Evolutionary conservation across 202 grass and related monocot genomes (phyloP).

Genomic region (Carex sylvatica): DNA sequence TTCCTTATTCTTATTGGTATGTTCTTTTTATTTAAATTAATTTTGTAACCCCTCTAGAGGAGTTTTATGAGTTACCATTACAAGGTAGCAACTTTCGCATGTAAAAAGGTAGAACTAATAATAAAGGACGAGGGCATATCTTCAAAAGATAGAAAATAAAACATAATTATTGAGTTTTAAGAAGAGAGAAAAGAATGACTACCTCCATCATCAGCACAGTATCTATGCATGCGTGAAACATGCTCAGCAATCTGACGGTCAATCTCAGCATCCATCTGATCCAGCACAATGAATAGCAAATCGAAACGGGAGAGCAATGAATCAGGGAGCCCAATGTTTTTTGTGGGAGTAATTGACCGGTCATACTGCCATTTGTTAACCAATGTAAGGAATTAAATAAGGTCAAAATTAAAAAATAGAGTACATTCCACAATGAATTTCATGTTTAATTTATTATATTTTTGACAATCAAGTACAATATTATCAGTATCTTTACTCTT

Average conservation of each 20-base stretch:
- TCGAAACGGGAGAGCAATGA: constrained; percentile 98
- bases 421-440: not conserved
- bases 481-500: not conserved
- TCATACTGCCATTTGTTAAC: constrained; percentile 62
- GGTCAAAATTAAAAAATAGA: not conserved
- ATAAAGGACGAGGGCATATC: not conserved
- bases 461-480: not conserved
- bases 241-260: constrained; percentile 94
- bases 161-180: not conserved
- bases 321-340: constrained; percentile 96
- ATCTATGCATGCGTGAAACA: constrained; percentile 94
- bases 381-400: not conserved
- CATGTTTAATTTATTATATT: not conserved
- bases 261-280: constrained; percentile 99
- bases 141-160: not conserved
- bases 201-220: constrained; percentile 90
- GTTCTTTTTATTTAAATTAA: constrained; percentile 32
- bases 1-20: not conserved
- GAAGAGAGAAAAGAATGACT: constrained; percentile 19
- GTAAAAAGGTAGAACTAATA: constrained; percentile 14
- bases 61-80: constrained; percentile 49
- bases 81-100: constrained; percentile 1
- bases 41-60: not conserved
- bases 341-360: constrained; percentile 92
- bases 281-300: constrained; percentile 97